Evolutionary conservation across 140 eudicot species (phyloP).

Genomic region (Cichorium intybus): DNA sequence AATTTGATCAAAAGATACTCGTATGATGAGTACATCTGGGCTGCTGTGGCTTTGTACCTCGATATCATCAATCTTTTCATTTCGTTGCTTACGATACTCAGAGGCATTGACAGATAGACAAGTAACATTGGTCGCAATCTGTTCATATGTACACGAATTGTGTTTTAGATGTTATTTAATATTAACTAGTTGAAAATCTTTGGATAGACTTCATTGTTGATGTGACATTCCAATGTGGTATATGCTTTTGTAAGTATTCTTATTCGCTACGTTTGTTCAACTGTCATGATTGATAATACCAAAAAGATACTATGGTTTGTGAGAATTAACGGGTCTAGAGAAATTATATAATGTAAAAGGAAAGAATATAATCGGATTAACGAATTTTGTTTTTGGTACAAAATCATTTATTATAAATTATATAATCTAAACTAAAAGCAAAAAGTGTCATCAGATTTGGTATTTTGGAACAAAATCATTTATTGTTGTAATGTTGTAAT

Average conservation of each 20-base stretch:
- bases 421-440: too few relatives aligned
- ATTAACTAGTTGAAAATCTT: neutral
- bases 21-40: slow-evolving; percentile 92
- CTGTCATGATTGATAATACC: neutral
- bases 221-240: slow-evolving; percentile 6
- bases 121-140: neutral
- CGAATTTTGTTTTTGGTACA: too few relatives aligned
- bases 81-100: slow-evolving; percentile 56
- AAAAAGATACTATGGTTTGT: too few relatives aligned
- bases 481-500: too few relatives aligned
- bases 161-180: neutral
- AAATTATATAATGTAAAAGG: too few relatives aligned
- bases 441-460: too few relatives aligned
- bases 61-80: slow-evolving; percentile 82
- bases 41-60: slow-evolving; percentile 73
- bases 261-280: neutral
- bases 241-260: slow-evolving; percentile 7
- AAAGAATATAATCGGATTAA: too few relatives aligned
- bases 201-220: neutral
- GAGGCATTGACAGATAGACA: slow-evolving; percentile 48
- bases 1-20: slow-evolving; percentile 81
- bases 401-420: too few relatives aligned
- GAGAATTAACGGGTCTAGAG: too few relatives aligned
- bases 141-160: neutral
- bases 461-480: too few relatives aligned